Evolutionary conservation across 2,329 filamentous ascomycete genomes (phyloP), one percentile per base, ranked within the genome.

Genomic region (Aspergillus niger): DNA sequence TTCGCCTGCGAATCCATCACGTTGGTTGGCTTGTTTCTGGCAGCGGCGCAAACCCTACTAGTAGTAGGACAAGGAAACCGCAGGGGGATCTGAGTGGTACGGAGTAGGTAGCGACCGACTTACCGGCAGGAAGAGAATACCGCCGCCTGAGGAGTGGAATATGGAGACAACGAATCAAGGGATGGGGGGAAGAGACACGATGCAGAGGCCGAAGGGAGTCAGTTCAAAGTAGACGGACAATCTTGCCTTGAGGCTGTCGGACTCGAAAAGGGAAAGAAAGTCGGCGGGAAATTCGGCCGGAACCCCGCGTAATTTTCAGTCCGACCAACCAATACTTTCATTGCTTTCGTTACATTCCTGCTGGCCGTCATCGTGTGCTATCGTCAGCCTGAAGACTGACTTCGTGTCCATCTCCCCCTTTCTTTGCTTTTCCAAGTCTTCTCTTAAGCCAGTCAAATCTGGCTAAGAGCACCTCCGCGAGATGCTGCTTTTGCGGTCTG

Each of bases 231-330:
- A 36, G 32, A 36, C 32, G 11, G 32, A 36, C 5, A 5, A 30
- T 30, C 11, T 36, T 15, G 32, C 32, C 13, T 36, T 36, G 53
- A 44, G 43, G 30, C 38, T 8, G 39, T 36, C 30, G 17, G 36
- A 36, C 22, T 52, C n/a, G 48, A 15, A 22, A 15, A 41, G 32
- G 11, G 11, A 36, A 41, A 41, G 55, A 50, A 63, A 68, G 62
- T 63, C 60, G 52, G 63, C 62, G 58, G 62, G 57, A 51, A 41
- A 54, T 41, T 64, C 53, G 28, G 56, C 43, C 57, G 55, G 44
- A 57, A 24, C 56, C 61, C 65, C 62, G 72, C 72, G 71, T 73
- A 73, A 70, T 72, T 74, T 61, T 73, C 70, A 73, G 70, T 70
- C 73, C 71, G 70, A 41, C 44, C 44, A 48, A 56, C 58, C 58